These are phyloP conservation scores for Akanthomyces dipterigenus DNA, from an alignment of 2,329 filamentous ascomycete genomes.

Conservation along the genomic window DNA sequence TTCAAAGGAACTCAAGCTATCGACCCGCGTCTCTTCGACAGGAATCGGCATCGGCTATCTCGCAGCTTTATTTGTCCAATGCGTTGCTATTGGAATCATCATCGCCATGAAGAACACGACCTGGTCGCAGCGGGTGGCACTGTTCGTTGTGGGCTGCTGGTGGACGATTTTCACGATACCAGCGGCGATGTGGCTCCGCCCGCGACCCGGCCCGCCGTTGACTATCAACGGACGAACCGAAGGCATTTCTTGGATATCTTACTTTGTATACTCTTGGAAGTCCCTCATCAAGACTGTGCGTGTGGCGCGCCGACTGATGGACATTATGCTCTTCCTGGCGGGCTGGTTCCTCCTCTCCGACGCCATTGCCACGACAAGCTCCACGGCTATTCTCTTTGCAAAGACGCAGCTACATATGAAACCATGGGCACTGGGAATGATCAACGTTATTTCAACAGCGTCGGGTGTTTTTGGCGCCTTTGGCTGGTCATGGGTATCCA, in stretches of 20 bases:
- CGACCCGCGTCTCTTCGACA: constrained; percentile 83
- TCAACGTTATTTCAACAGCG: constrained; percentile 85
- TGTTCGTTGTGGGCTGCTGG: constrained; percentile 84
- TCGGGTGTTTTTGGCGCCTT: constrained; percentile 84
- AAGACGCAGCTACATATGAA: constrained; percentile 91
- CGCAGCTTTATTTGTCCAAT: constrained; percentile 78
- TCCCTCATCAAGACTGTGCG: constrained; percentile 74
- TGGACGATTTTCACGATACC: constrained; percentile 91
- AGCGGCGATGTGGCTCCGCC: constrained; percentile 77
- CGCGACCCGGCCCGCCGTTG: constrained; percentile 81
- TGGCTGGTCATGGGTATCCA: constrained; percentile 76
- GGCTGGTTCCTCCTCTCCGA: constrained; percentile 96
- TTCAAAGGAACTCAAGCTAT: constrained; percentile 66
- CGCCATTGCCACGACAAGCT: constrained; percentile 87
- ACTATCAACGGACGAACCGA: constrained; percentile 35
- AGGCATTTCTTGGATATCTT: constrained; percentile 50
- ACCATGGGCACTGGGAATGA: constrained; percentile 78
- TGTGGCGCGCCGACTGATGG: constrained; percentile 64
- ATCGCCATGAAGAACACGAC: constrained; percentile 67
- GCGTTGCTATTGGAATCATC: constrained; percentile 71
- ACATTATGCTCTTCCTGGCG: constrained; percentile 71
- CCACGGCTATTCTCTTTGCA: constrained; percentile 90
- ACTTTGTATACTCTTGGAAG: constrained; percentile 78
- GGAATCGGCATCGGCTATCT: constrained; percentile 93
- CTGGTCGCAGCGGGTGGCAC: constrained; percentile 77